A percentile compares a stretch with the other conserved stretches of the same genome.
Evolutionary conservation across 1,284 basidiomycete species (phyloP).

Genomic region (Ceratobasidium sp.): DNA sequence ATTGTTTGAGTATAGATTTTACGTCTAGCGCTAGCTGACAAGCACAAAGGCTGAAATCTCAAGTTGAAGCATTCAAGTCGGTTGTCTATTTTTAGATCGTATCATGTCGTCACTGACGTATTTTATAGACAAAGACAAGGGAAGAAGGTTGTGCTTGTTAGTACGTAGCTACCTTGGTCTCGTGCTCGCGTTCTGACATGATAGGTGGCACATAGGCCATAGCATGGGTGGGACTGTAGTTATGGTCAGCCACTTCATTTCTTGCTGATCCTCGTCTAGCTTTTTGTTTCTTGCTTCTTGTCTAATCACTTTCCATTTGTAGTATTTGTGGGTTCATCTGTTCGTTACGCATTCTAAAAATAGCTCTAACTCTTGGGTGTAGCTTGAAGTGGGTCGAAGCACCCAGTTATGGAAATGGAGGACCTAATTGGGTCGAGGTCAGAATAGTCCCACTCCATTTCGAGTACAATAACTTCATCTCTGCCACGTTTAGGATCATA

Average conservation of each 20-base stretch:
- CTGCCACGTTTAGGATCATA: slow-evolving; percentile 66
- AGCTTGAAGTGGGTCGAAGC: slow-evolving; percentile 98
- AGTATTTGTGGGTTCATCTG: slow-evolving; percentile 70
- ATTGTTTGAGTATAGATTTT: neutral
- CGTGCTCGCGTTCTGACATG: neutral
- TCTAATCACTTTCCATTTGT: slow-evolving; percentile 19
- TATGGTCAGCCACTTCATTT: slow-evolving; percentile 7
- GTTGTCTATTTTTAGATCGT: slow-evolving; percentile 46
- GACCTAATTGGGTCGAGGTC: slow-evolving; percentile 91
- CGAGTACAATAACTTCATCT: neutral
- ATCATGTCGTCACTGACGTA: neutral
- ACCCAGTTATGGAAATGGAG: slow-evolving; percentile 83
- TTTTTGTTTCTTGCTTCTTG: neutral
- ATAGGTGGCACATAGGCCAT: neutral
- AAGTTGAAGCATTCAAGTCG: slow-evolving; percentile 86
- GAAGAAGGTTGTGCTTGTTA: slow-evolving; percentile 85
- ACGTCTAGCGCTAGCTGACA: neutral
- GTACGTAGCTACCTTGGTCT: slow-evolving; percentile 6
- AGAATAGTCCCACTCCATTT: slow-evolving; percentile 45
- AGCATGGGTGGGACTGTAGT: slow-evolving; percentile 35
- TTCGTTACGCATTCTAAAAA: neutral
- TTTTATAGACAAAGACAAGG: slow-evolving; percentile 68
- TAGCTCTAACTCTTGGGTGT: neutral
- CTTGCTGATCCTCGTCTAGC: neutral
- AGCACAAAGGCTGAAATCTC: slow-evolving; percentile 74